Base-by-base conservation (phyloP, 371 early-diverging fungal species). In the Haplosporangium sp. region DNA sequence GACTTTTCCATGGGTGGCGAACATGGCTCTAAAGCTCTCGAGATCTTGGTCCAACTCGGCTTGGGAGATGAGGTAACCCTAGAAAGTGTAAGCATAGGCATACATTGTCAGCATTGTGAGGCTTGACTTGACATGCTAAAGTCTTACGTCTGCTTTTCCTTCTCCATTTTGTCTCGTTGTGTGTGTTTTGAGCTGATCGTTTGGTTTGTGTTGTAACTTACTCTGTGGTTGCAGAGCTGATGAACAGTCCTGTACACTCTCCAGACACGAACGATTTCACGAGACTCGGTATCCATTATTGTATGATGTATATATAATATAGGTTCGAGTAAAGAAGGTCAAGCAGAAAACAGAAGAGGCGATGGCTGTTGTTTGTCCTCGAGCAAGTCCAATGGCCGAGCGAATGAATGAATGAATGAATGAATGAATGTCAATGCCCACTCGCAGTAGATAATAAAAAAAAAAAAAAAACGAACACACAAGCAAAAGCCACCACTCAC, bases 191-290 rank as follows among this genome's bases (percentile, higher is more conserved):
- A 43, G 18, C 5, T 59, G 51, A 36, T 47, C 51, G n/a, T 29
- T 37, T 58, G 37, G 5, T 21, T 29, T 52, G 2, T 55, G 29
- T 29, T 29, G 29, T 29, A 29, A 29, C 66, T 73, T 87, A 90
- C 92, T 80, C 96, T 82, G 80, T 96, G 95, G 65, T 85, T 81
- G 67, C 95, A 94, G 91, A 98, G 91, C 84, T 96, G 90, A 80
- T 95, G 94, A 45, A 95, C 85, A 5, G 98, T 98, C 69, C 91
- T 87, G 87, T 89, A 95, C 18, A 95, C 95, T 73, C 93, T 89
- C 91, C 91, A 95, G 79, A 95, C 83, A 59, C 91, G 87, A 38
- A 91, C 86, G 51, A 87, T 82, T 79, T 95, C 93, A 64, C 86
- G 87, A 54, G 85, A 77, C 73, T 86, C 86, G 59, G 83, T 64